phyloP scores from a whole-genome alignment of 2,329 filamentous ascomycete species.

The Beauveria scarabaeidicola region DNA sequence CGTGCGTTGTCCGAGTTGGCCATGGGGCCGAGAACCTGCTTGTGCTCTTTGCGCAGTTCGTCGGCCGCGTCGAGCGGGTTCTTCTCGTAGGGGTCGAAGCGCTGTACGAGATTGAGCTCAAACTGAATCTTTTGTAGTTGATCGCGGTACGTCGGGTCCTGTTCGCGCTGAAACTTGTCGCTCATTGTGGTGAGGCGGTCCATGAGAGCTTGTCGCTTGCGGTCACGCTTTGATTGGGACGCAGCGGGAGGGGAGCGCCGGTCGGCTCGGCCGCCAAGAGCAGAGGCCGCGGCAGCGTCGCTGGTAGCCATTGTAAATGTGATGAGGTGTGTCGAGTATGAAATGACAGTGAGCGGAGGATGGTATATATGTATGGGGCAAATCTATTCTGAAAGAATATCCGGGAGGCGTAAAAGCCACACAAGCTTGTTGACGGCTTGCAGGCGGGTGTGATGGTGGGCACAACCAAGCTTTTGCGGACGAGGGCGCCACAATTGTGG shows the following conservation, averaged over 20 bases:
- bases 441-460: neutral
- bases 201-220: slow-evolving; percentile 72
- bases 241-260: slow-evolving; percentile 28
- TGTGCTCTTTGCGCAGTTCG: slow-evolving; percentile 49
- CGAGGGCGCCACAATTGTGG: neutral
- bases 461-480: neutral
- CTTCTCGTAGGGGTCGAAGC: slow-evolving; percentile 71
- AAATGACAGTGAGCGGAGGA: neutral
- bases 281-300: slow-evolving; percentile 26
- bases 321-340: neutral
- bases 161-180: slow-evolving; percentile 69
- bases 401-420: neutral
- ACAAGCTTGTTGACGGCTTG: neutral
- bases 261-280: slow-evolving; percentile 25
- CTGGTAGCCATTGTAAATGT: slow-evolving; percentile 29
- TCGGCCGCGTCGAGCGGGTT: slow-evolving; percentile 65
- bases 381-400: neutral
- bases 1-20: slow-evolving; percentile 35
- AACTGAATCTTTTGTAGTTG: slow-evolving; percentile 88
- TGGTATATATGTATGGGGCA: neutral
- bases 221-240: slow-evolving; percentile 76
- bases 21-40: slow-evolving; percentile 34
- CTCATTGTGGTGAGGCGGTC: slow-evolving; percentile 72
- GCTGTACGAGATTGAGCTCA: slow-evolving; percentile 77
- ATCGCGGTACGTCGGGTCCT: slow-evolving; percentile 77